Evolutionary conservation across 257 asterid species (phyloP), one percentile per base, ranked within the genome.

Genomic region (Solanum chmielewskii): DNA sequence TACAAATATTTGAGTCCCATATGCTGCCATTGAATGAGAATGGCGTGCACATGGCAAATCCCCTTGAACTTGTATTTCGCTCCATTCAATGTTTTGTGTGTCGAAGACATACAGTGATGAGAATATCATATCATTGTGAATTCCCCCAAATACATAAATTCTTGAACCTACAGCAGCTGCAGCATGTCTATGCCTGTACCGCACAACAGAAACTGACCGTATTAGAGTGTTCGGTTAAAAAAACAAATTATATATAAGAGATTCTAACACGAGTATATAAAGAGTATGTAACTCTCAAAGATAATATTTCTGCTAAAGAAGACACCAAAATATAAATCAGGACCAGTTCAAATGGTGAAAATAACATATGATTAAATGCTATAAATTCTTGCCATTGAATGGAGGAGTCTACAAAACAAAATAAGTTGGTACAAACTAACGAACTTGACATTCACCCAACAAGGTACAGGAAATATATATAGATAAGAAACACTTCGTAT

Each of bases 141-240:
- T 94, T 73, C 99, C 99, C 86, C 99, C 99, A 88, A 91, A 94
- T 52, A 97, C 90, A 68, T 94, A 97, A 89, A 97, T 93, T 87
- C 89, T 94, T 42, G 97, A 92, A 89, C 98, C 96, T 64, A 92
- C 93, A 85, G 88, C 95, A 69, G 93, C 94, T 89, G 99, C 95
- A 73, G 99, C 89, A 90, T 97, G 99, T 33, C 99, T 95, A 92
- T 97, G 99, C 96, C 99, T 97, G 95, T 27, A 64, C 70, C 89
- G 88, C 76, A 84, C 27, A 37, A 73, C 81, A 21, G 84, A 35
- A 56, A 80, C 68, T 18, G 82, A 80, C 27, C 37, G 5, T 18
- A 29, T 80, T 80, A 80, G 44, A 18, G 10, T 78, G 18, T 76
- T 29, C 60, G 4, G 44, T 16, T 20, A 18, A 37, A 21, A 21